These are phyloP conservation scores for Blastobotrys elegans DNA, from an alignment of 1,139 yeast species.

Conservation along the genomic window DNA sequence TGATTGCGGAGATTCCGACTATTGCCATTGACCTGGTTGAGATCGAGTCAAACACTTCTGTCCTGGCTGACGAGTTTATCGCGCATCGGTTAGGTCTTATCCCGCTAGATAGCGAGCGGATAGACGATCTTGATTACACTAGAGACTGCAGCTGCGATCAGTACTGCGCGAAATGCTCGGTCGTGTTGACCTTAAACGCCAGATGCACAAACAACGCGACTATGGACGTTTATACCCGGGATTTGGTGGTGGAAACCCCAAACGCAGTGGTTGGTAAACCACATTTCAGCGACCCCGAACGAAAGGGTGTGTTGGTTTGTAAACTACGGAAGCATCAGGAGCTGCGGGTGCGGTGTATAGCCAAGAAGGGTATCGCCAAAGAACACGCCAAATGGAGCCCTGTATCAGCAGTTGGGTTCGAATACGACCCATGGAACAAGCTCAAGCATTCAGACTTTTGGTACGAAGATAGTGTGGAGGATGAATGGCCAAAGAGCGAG, in stretches of 20 bases:
- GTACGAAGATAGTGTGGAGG: conserved; percentile 85
- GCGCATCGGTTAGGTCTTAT: conserved; percentile 90
- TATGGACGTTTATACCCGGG: conserved; percentile 85
- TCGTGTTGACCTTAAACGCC: conserved; percentile 78
- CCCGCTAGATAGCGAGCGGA: conserved; percentile 80
- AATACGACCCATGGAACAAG: conserved; percentile 99
- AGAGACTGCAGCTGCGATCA: conserved; percentile 98
- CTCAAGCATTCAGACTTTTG: conserved; percentile 92
- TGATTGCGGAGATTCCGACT: conserved; percentile 96
- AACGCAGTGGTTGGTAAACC: conserved; percentile 67
- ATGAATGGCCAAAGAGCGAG: conserved; percentile 88
- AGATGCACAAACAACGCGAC: conserved; percentile 84
- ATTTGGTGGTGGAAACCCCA: conserved; percentile 40
- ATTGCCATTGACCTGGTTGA: conserved; percentile 92
- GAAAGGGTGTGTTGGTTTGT: conserved; percentile 82
- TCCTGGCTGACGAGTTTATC: conserved; percentile 92
- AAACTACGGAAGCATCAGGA: conserved; percentile 93
- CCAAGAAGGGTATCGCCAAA: conserved; percentile 96
- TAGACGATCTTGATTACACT: conserved; percentile 62
- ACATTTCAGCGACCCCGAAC: conserved; percentile 63
- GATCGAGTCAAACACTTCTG: conserved; percentile 87
- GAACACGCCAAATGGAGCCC: conserved; percentile 99
- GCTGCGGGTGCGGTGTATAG: conserved; percentile 80
- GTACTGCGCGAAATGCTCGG: conserved; percentile 93
- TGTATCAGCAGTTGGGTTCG: conserved; percentile 94